Evolutionary conservation across 352 stramenopile genomes (phyloP).

Genomic region (Pythium brassicae): DNA sequence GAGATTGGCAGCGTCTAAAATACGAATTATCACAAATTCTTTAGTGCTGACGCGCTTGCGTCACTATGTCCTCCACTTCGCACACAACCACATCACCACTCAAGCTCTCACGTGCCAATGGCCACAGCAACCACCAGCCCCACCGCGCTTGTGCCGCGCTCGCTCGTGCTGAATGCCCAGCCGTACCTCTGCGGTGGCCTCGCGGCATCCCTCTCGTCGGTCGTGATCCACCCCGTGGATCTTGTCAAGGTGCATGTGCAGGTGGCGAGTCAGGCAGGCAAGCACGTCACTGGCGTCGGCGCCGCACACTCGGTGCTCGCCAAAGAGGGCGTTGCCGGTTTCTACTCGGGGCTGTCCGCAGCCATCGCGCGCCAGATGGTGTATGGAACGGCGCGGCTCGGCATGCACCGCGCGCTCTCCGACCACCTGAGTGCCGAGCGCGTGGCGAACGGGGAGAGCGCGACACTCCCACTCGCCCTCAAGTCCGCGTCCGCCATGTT

Average conservation of each 20-base stretch:
- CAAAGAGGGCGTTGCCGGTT: constrained; percentile 72
- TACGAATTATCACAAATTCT: too few species aligned
- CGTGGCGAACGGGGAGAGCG: constrained; percentile 63
- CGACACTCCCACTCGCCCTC: constrained; percentile 63
- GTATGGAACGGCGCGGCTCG: constrained; percentile 79
- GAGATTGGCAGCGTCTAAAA: too few species aligned
- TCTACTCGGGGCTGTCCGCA: constrained; percentile 83
- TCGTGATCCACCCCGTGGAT: constrained; percentile 89
- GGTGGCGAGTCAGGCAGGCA: constrained; percentile 72
- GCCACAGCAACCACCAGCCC: constrained; percentile 20
- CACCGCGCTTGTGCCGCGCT: constrained; percentile 15
- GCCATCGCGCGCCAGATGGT: constrained; percentile 83
- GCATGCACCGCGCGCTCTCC: constrained; percentile 81
- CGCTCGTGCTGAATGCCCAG: constrained; percentile 52
- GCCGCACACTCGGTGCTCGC: constrained; percentile 78
- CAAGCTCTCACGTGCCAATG: constrained; percentile 10
- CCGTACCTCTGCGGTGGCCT: constrained; percentile 79
- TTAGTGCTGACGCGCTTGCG: too few species aligned
- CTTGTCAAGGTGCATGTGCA: constrained; percentile 90
- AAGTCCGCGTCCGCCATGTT: constrained; percentile 75
- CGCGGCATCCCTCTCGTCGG: constrained; percentile 64
- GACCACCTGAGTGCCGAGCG: constrained; percentile 71
- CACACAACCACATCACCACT: constrained; percentile 14
- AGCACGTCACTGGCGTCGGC: constrained; percentile 67
- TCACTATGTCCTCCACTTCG: background rate